Conservation (phyloP, 31 red algal species). For the Porphyra umbilicalis region DNA sequence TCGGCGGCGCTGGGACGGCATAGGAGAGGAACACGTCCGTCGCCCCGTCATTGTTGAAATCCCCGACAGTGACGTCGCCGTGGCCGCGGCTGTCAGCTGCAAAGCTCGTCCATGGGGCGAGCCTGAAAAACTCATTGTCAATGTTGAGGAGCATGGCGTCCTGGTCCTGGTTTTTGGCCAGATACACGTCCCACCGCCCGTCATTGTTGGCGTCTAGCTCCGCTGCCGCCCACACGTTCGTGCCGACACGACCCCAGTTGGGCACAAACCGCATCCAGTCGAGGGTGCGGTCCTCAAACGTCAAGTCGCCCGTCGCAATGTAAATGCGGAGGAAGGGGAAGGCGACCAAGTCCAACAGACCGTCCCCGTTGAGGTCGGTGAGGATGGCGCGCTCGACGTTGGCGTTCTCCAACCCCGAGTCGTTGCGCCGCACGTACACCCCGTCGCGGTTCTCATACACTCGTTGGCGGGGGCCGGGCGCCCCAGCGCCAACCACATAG, state of each 20-base stretch:
- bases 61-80: conserved; percentile 41
- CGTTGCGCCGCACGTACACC: not conserved
- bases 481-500: conserved; percentile 2
- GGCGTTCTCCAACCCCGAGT: conserved; percentile 5
- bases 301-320: conserved; percentile 4
- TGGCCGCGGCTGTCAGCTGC: conserved; percentile 10
- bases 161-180: conserved; percentile 7
- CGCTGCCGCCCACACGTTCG: conserved; percentile 5
- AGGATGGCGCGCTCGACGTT: conserved; percentile 4
- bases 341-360: conserved; percentile 26
- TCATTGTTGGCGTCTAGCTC: conserved; percentile 54
- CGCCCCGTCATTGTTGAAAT: conserved; percentile 53
- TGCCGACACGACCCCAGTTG: not conserved
- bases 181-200: conserved; percentile 40
- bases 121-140: conserved; percentile 21
- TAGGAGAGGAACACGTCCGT: conserved; percentile 24
- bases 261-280: conserved; percentile 2
- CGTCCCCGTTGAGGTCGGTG: conserved; percentile 34
- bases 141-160: conserved; percentile 24
- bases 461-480: not conserved
- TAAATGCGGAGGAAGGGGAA: conserved; percentile 8
- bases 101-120: conserved; percentile 8
- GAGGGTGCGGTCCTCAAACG: conserved; percentile 8
- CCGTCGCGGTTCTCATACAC: conserved; percentile 13
- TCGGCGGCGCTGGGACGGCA: no score